Conservation (phyloP, 2,329 filamentous ascomycete species). For the Trichoderma simmonsii region DNA sequence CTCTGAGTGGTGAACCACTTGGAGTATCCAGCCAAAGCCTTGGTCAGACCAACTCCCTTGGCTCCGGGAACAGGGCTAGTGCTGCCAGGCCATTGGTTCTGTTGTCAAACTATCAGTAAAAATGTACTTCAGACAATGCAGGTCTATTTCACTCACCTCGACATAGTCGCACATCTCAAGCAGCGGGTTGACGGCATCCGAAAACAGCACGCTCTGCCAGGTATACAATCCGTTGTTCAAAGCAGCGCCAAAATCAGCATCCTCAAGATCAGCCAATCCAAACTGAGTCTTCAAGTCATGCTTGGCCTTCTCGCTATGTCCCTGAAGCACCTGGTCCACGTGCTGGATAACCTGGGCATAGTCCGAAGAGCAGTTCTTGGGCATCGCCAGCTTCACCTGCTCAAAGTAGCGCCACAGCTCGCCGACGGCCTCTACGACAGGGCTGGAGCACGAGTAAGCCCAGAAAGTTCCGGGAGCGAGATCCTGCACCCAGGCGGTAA, state of each 20-base stretch:
- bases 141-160: conserved; percentile 17
- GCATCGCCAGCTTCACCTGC: conserved; percentile 43
- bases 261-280: conserved; percentile 39
- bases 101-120: conserved; percentile 18
- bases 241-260: conserved; percentile 49
- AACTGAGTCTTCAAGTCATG: conserved; percentile 45
- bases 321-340: conserved; percentile 46
- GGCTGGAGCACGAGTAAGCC: conserved; percentile 73
- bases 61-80: conserved; percentile 18
- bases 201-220: conserved; percentile 39
- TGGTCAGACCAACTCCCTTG: conserved; percentile 51
- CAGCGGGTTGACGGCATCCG: conserved; percentile 34
- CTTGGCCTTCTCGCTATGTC: conserved; percentile 30
- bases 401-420: conserved; percentile 63
- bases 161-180: conserved; percentile 37
- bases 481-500: conserved; percentile 68
- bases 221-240: conserved; percentile 26
- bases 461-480: conserved; percentile 73
- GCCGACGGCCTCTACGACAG: conserved; percentile 69
- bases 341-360: conserved; percentile 53
- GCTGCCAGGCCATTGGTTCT: conserved; percentile 23
- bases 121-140: neutral
- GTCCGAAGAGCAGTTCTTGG: conserved; percentile 58
- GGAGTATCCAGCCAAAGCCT: conserved; percentile 53
- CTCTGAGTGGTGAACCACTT: conserved; percentile 47